These are phyloP conservation scores for Ogataea degrootiae DNA, from an alignment of 805 yeast genomes.

Conservation along the genomic window DNA sequence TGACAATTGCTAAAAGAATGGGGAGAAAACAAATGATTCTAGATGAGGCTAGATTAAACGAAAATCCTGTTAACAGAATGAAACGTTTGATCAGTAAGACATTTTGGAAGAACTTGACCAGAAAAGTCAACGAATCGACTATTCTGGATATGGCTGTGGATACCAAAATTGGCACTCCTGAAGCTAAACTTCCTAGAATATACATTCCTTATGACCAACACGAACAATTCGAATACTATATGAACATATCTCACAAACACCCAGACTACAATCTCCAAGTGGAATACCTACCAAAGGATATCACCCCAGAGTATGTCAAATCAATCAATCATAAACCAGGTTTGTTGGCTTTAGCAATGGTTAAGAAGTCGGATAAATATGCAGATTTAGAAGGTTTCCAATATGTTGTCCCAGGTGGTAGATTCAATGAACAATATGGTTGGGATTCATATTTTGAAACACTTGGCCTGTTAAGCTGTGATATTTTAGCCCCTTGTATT, in stretches of 20 bases:
- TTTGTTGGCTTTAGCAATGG: slow-evolving; percentile 72
- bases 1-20: slow-evolving; percentile 77
- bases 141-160: slow-evolving; percentile 71
- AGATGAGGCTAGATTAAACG: slow-evolving; percentile 80
- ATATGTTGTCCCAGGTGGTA: slow-evolving; percentile 94
- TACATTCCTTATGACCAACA: slow-evolving; percentile 67
- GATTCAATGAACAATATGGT: slow-evolving; percentile 94
- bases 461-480: slow-evolving; percentile 70
- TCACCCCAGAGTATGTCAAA: slow-evolving; percentile 73
- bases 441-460: slow-evolving; percentile 97
- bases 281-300: slow-evolving; percentile 65
- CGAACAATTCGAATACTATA: slow-evolving; percentile 71
- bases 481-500: slow-evolving; percentile 62
- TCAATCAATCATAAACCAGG: slow-evolving; percentile 84
- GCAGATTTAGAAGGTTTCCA: slow-evolving; percentile 56
- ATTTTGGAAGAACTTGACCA: slow-evolving; percentile 78
- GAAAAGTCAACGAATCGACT: slow-evolving; percentile 59
- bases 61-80: slow-evolving; percentile 80
- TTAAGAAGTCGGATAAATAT: slow-evolving; percentile 30
- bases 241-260: slow-evolving; percentile 43
- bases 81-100: slow-evolving; percentile 66
- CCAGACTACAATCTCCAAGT: slow-evolving; percentile 65
- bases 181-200: slow-evolving; percentile 63
- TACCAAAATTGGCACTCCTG: slow-evolving; percentile 64
- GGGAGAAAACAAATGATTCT: slow-evolving; percentile 74